These are phyloP conservation scores for Chloranthus sessilifolius DNA, from an alignment of 164 flowering plant species.

Conservation along the genomic window DNA sequence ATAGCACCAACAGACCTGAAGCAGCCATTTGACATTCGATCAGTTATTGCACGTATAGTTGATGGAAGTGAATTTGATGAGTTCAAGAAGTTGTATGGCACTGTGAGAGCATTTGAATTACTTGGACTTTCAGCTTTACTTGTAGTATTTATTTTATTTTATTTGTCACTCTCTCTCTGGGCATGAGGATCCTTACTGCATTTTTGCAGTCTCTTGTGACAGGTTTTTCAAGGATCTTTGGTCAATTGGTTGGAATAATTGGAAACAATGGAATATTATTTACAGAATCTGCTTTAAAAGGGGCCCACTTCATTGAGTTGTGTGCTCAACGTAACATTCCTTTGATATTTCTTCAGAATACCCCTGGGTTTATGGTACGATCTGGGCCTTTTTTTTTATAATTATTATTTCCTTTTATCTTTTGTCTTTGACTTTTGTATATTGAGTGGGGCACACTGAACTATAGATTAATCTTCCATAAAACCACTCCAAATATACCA, in stretches of 20 bases:
- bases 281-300: constrained; percentile 94
- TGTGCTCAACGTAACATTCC: constrained; percentile 95
- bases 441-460: too few relatives aligned
- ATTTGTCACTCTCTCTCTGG: not conserved
- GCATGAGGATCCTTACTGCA: constrained; percentile 1
- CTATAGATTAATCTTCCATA: too few relatives aligned
- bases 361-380: constrained; percentile 93
- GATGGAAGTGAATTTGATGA: constrained; percentile 99
- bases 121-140: constrained; percentile 4
- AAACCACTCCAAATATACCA: too few relatives aligned
- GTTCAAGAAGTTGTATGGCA: constrained; percentile 98
- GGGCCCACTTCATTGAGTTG: constrained; percentile 91
- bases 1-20: constrained; percentile 87
- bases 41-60: constrained; percentile 84
- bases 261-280: constrained; percentile 96
- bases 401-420: too few relatives aligned
- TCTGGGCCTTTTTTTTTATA: not conserved
- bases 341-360: constrained; percentile 92
- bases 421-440: too few relatives aligned
- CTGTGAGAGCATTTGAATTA: constrained; percentile 59
- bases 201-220: constrained; percentile 92
- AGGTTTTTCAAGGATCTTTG: constrained; percentile 86
- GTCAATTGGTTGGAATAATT: constrained; percentile 88
- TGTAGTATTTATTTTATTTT: constrained; percentile 3
- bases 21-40: constrained; percentile 86